Evolutionary conservation across 2,329 filamentous ascomycete species (phyloP), one percentile per base, ranked within the genome.

Genomic region (Bipolaris sorokiniana): DNA sequence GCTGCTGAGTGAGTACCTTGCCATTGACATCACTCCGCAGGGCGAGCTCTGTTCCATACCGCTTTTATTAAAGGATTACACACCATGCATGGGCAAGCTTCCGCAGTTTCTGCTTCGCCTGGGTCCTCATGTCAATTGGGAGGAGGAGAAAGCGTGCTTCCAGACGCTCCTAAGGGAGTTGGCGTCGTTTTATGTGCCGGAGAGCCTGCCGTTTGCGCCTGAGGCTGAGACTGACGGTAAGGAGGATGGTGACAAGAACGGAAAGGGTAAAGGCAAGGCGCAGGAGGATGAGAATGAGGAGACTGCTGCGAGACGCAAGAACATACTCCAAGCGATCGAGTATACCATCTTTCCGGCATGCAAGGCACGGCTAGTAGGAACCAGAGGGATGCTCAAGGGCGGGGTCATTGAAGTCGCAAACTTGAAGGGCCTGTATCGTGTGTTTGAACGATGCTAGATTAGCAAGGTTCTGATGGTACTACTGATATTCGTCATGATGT

Each of bases 1-100:
- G 68, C 96, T 99, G 91, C 84, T 99, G 1, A 81, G 85, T 2
- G 95, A 99, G 76, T 99, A 99, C 77, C 98, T 99, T 76, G 90
- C 89, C 1, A 79, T 99, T 42, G 88, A 94, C 52, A 87, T 99
- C 34, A 90, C 90, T 0, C 86, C 88, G 1, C 82, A 89, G 0
- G 94, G 93, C 11, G 86, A 94, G 51, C 81, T 99, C 2, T 77
- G 89, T 45, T 87, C 87, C 28, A 88, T 99, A 15, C 96, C 95
- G 0, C 81, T 99, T 7, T 81, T 99, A 34, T 77, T 96, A 44
- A 97, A 93, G 76, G 92, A 92, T 0, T 99, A 99, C 73, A 90
- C 86, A 7, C 96, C 95, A 0, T 87, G 88, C 5, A 79, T 98
- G 56, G 89, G 88, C 15, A 99, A 98, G 76, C 82, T 99, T 2